Evolutionary conservation across 495 filamentous ascomycete genomes (phyloP), one percentile per base, ranked within the genome.

Genomic region (Terfezia boudieri): DNA sequence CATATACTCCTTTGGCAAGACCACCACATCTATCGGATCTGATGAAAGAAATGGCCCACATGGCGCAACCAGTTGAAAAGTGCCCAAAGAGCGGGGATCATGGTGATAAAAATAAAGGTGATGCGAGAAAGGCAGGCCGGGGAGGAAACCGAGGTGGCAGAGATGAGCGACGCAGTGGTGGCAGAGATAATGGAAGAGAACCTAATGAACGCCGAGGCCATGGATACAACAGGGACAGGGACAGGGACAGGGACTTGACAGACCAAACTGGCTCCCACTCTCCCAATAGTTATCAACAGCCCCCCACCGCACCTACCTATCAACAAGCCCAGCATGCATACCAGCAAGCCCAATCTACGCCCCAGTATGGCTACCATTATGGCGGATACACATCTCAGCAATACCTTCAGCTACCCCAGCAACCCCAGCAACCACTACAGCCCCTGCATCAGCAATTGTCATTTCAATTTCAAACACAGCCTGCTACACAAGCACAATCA

Each of bases 391-490:
- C 41, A 5, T 20, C 12, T 14, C 41, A 46, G 8, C 12, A 6
- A 14, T 9, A 46, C 17, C 41, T 4, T 20, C 67, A 67, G 8
- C 67, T 67, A 54, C 41, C 41, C 41, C 67, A 67, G 7, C 67
- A 67, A 53, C 67, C 65, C 56, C 67, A 51, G 35, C 52, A 56
- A 23, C 67, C 55, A 8, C n/a, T 32, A 54, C 56, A 53, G 41
- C 51, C 36, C 57, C 51, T 48, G 50, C 49, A 58, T 41, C 57
- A 58, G 46, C 55, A 57, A 35, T 26, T 46, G 37, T 16, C 22
- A 36, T 60, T 53, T 53, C 53, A 52, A 62, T 69, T 69, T 49
- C 66, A 71, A 53, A 68, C 63, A 16, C 69, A 66, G 59, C 68
- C 66, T 14, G 12, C 41, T 46, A 20, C 8, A 20, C 41, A 46